A percentile compares a stretch with the other conserved stretches of the same genome.
phyloP scores from a whole-genome alignment of 306 rosid species.

The Medicago arabica region DNA sequence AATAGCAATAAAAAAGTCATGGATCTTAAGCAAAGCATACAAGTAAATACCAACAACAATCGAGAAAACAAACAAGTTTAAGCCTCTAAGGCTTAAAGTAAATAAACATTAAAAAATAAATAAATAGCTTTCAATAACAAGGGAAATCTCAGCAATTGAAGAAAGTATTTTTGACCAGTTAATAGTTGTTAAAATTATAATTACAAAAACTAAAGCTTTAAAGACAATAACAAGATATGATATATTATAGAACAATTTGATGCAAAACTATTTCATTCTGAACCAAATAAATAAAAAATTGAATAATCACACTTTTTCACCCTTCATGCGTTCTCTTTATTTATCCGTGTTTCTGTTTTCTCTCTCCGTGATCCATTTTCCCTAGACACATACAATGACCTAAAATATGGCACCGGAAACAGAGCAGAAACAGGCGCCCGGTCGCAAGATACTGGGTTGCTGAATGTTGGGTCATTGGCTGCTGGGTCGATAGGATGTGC shows the following conservation, averaged over 20 bases:
- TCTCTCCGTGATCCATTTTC: conserved; percentile 5
- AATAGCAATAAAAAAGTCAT: not conserved
- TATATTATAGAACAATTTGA: not conserved
- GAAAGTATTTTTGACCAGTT: not conserved
- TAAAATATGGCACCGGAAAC: not conserved
- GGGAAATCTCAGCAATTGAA: not conserved
- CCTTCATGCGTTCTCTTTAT: not conserved
- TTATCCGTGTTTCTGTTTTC: not conserved
- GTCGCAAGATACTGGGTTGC: not conserved
- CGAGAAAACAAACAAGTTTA: no score
- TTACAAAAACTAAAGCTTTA: conserved; percentile 3
- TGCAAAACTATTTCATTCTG: not conserved
- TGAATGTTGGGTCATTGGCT: not conserved
- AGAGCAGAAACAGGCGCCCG: not conserved
- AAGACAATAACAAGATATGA: not conserved
- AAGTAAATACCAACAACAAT: not conserved
- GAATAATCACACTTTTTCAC: not conserved
- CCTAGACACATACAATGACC: conserved; percentile 15
- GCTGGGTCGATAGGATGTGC: not conserved
- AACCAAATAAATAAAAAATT: not conserved
- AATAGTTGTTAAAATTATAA: not conserved
- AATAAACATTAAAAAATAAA: no score
- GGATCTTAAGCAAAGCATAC: not conserved
- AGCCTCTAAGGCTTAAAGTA: no score
- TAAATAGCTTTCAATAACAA: not conserved